phyloP scores from a whole-genome alignment of 1,139 yeast genomes.

The Pichia sp. region DNA sequence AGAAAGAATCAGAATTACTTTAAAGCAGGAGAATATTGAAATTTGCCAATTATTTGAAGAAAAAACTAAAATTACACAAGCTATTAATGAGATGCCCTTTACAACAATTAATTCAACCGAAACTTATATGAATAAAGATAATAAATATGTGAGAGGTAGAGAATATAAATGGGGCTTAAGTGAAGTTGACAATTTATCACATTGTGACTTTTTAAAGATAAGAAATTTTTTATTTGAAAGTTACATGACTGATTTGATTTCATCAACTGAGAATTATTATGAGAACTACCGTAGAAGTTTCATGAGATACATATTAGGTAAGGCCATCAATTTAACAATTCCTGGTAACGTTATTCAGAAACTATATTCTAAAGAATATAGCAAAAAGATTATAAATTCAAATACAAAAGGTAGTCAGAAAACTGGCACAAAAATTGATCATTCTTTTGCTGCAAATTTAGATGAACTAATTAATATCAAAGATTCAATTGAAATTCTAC shows the following conservation, averaged over 20 bases:
- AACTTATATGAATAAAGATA: constrained; percentile 29
- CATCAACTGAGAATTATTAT: constrained; percentile 51
- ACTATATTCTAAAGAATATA: constrained; percentile 19
- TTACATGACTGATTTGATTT: constrained; percentile 54
- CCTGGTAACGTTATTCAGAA: constrained; percentile 20
- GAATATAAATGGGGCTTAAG: constrained; percentile 69
- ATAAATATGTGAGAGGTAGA: constrained; percentile 51
- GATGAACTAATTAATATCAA: constrained; percentile 27
- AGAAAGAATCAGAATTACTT: constrained; percentile 35
- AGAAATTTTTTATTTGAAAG: constrained; percentile 46
- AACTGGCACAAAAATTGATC: constrained; percentile 20
- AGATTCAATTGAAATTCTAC: constrained; percentile 30
- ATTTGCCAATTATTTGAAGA: constrained; percentile 52
- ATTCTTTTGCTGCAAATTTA: constrained; percentile 26
- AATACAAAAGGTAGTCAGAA: constrained; percentile 28
- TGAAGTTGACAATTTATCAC: constrained; percentile 58
- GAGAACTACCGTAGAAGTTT: constrained; percentile 46
- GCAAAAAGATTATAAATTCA: constrained; percentile 20
- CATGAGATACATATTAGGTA: constrained; percentile 37
- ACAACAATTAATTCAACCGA: constrained; percentile 51
- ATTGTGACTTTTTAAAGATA: constrained; percentile 59
- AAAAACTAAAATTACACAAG: constrained; percentile 20
- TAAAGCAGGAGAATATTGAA: constrained; percentile 44
- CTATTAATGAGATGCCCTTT: constrained; percentile 46
- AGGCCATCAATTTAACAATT: constrained; percentile 24